These are phyloP conservation scores for Schizosaccharomyces lindneri DNA, from an alignment of 805 yeast genomes.

Conservation along the genomic window DNA sequence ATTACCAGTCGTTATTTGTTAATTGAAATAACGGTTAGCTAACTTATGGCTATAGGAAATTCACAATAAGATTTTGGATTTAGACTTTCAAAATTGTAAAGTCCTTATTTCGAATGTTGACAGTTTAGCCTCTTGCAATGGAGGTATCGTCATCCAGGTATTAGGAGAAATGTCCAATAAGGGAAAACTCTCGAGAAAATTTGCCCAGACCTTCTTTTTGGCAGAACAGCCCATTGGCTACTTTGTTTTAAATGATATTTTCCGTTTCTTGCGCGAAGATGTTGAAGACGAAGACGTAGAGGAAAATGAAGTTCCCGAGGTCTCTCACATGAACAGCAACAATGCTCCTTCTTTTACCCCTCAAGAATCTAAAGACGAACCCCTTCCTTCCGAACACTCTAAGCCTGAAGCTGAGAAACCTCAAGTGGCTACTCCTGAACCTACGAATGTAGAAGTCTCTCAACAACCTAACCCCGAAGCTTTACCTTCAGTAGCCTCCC, in stretches of 20 bases:
- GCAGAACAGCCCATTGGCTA: constrained; percentile 12
- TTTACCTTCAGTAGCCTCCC: not conserved
- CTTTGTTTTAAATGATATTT: constrained; percentile 17
- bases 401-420: not conserved
- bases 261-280: constrained; percentile 16
- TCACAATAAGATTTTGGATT: constrained; percentile 12
- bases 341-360: too few species aligned
- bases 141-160: constrained; percentile 17
- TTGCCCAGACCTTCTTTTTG: constrained; percentile 18
- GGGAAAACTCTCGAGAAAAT: constrained; percentile 15
- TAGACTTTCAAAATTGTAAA: constrained; percentile 14
- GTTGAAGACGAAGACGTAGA: constrained; percentile 6
- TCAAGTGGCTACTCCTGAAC: not conserved
- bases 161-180: constrained; percentile 18
- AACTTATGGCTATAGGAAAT: constrained; percentile 9
- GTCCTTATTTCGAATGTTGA: constrained; percentile 17
- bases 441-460: not conserved
- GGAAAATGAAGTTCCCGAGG: constrained; percentile 6
- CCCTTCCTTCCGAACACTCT: not conserved
- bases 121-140: constrained; percentile 13
- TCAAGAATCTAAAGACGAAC: not conserved
- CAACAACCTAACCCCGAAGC: not conserved
- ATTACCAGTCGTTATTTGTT: too few species aligned
- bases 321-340: too few species aligned
- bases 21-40: not conserved